Conservation (phyloP, 2,329 filamentous ascomycete genomes). For the Corynespora cassiicola region DNA sequence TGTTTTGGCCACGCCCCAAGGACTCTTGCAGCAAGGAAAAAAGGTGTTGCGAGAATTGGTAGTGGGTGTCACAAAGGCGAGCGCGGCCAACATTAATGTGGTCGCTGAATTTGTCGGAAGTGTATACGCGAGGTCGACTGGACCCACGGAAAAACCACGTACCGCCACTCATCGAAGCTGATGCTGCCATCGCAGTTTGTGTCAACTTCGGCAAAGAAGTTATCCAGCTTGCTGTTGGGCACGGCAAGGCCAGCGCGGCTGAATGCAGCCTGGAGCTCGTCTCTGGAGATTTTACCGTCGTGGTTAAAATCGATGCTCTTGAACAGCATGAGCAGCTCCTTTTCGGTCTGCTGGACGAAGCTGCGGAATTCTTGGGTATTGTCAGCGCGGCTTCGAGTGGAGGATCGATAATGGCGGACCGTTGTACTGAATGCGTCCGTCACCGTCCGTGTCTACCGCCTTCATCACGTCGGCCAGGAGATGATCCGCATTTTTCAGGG, state of each 20-base stretch:
- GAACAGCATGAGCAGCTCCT: conserved; percentile 82
- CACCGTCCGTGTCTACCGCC: conserved; percentile 83
- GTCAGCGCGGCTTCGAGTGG: conserved; percentile 13
- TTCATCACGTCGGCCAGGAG: conserved; percentile 82
- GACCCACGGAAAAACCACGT: conserved; percentile 51
- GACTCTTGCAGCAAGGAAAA: no score
- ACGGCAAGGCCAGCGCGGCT: conserved; percentile 78
- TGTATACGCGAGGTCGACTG: no score
- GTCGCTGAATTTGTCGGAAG: no score
- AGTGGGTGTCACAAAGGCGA: no score
- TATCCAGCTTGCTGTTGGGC: conserved; percentile 75
- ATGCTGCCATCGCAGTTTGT: conserved; percentile 86
- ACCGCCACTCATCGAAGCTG: conserved; percentile 97
- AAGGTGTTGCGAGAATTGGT: no score
- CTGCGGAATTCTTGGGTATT: conserved; percentile 75
- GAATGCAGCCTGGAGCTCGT: conserved; percentile 83
- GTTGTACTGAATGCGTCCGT: conserved; percentile 90
- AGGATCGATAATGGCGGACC: conserved; percentile 57
- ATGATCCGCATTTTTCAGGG: conserved; percentile 88
- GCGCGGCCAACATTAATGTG: no score
- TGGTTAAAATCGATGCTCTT: conserved; percentile 83
- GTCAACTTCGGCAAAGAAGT: conserved; percentile 91
- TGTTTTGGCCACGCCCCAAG: no score
- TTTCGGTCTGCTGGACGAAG: conserved; percentile 88
- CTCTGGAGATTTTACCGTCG: conserved; percentile 84